Evolutionary conservation across 2,329 filamentous ascomycete species (phyloP), one percentile per base, ranked within the genome.

Genomic region (Monilinia fructigena): DNA sequence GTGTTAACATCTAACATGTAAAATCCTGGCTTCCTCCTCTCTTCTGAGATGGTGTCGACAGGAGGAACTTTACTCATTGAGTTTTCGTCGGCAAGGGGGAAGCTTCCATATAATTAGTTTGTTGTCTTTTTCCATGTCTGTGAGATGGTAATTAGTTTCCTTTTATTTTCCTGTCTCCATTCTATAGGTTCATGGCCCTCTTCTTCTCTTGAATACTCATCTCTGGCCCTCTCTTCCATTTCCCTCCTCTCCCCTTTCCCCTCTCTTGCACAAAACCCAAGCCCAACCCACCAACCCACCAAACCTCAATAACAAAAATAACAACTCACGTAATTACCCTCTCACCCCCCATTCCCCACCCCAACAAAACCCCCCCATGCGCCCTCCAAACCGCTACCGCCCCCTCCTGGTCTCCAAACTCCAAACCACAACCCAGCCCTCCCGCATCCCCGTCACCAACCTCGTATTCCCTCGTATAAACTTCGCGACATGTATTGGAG

Each of bases 71-170:
- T 88, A 72, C 88, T 90, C 70, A 97, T 80, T 20, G 80, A 77
- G 28, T 81, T 76, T 73, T 95, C 89, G 65, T 90, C 86, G 11
- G 81, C n/a, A 76, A 45, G 76, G 73, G 16, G 82, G 79, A 18
- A 97, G 76, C 74, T 90, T 89, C 95, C 95, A 99, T 23, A 96
- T 89, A 28, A 90, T 83, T 58, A 98, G 83, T 74, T 88, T 91
- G 76, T 95, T 90, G 76, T 99, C 95, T 76, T 95, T 95, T 86
- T 18, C 94, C 94, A 79, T 98, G 93, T 47, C 93, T 97, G 70
- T 47, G 67, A 18, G 14, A 2, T 31, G 42, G 47, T n/a, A 45
- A 48, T n/a, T 16, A 16, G 16, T 68, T 48, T 40, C 16, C 47
- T 31, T 11, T 35, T 1, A 3, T 55, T 18, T 31, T 40, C 18